A percentile compares a stretch with the other conserved stretches of the same genome.
phyloP scores from a whole-genome alignment of 164 flowering plant species.

The Dillenia suffruticosa region DNA sequence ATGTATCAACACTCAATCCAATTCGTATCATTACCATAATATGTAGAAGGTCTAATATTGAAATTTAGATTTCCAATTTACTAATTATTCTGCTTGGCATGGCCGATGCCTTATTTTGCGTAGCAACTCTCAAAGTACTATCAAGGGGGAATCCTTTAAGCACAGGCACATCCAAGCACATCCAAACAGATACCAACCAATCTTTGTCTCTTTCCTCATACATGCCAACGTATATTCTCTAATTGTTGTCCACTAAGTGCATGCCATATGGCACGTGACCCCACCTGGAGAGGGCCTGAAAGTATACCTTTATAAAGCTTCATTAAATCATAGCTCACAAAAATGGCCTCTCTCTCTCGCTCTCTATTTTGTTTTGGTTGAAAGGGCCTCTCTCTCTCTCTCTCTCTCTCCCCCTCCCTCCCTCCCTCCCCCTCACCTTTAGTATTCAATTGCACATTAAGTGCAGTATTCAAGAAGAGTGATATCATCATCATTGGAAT shows the following conservation, averaged over 20 bases:
- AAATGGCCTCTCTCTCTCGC: conserved; percentile 8
- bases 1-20: too few relatives aligned
- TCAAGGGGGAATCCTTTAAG: too few relatives aligned
- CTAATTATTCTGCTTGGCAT: too few relatives aligned
- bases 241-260: conserved; percentile 10
- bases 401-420: conserved; percentile 1
- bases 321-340: conserved; percentile 8
- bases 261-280: conserved; percentile 20
- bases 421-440: not conserved
- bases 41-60: too few relatives aligned
- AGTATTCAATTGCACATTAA: conserved; percentile 12
- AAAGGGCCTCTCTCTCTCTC: too few relatives aligned
- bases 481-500: conserved; percentile 33
- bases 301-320: conserved; percentile 8
- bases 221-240: conserved; percentile 30
- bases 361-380: too few relatives aligned
- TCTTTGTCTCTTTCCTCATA: conserved; percentile 13
- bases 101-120: too few relatives aligned
- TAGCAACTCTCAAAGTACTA: too few relatives aligned
- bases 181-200: too few relatives aligned
- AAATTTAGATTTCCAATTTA: too few relatives aligned
- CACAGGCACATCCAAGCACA: too few relatives aligned
- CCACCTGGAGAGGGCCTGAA: conserved; percentile 7
- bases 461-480: conserved; percentile 7
- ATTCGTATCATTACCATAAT: too few relatives aligned